Conservation (phyloP, 1,284 basidiomycete species). For the Ceratobasidium sp. region DNA sequence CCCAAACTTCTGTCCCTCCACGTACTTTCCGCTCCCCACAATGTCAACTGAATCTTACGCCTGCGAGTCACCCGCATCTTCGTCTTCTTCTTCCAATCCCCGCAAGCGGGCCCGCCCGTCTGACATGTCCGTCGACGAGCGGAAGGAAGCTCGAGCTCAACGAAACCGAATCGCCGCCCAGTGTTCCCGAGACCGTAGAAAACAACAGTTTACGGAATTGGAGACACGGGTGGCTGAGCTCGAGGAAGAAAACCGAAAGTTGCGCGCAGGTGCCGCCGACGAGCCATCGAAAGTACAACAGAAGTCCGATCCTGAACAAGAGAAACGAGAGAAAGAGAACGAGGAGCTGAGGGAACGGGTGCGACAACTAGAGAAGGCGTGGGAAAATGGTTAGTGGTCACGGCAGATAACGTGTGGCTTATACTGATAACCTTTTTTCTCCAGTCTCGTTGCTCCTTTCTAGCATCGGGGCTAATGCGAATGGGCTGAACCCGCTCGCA, state of each 20-base stretch:
- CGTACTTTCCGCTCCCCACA: conserved; percentile 9
- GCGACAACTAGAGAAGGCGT: conserved; percentile 74
- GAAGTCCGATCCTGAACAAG: conserved; percentile 51
- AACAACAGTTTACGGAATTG: conserved; percentile 72
- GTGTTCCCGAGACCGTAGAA: conserved; percentile 82
- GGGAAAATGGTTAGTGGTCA: conserved; percentile 80
- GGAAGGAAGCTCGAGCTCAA: conserved; percentile 82
- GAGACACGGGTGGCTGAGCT: conserved; percentile 60
- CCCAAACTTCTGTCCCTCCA: background rate
- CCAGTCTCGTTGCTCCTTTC: conserved; percentile 54
- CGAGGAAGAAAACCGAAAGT: conserved; percentile 60
- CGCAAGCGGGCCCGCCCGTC: conserved; percentile 73
- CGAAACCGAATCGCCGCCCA: conserved; percentile 85
- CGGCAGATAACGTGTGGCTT: conserved; percentile 24
- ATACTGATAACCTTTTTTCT: conserved; percentile 66
- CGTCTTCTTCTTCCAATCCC: conserved; percentile 55
- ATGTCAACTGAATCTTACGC: conserved; percentile 35
- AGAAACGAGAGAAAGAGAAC: conserved; percentile 72
- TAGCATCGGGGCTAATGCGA: conserved; percentile 47
- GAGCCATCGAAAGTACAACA: conserved; percentile 41
- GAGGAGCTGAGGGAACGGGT: conserved; percentile 72
- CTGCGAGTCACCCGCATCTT: conserved; percentile 49
- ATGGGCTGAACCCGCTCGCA: conserved; percentile 48
- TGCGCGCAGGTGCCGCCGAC: conserved; percentile 55
- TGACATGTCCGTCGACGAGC: conserved; percentile 72